Evolutionary conservation across 441 rosid genomes (phyloP), one percentile per base, ranked within the genome.

Genomic region (Euphorbia schlechtendalii): DNA sequence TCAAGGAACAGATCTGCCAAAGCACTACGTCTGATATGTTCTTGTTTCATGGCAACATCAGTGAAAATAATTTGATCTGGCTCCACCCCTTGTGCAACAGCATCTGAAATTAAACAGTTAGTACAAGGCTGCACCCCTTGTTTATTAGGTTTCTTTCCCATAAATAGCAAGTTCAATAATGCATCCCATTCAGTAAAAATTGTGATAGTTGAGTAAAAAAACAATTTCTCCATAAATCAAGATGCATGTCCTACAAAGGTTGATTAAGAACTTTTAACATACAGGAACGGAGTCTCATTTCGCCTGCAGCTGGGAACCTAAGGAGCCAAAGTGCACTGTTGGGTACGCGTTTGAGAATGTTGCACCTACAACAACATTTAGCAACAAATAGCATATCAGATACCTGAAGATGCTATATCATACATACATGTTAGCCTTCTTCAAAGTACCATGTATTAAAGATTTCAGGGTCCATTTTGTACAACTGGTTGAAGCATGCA

Each of bases 391-490:
- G 13, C 15, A 53, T 0, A 61, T 53, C 8, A 66, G 64, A 62
- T 2, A 61, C 60, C 40, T 53, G 59, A 63, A 4, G 63, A 25
- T 12, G 53, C 30, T 13, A 10, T 2, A 46, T 48, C 20, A 14
- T 22, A 54, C 43, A 49, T 7, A 17, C 3, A 27, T 27, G 25
- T 38, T 10, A 30, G 48, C 10, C 25, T 38, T 30, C 12, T 20
- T 25, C 32, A 63, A 10, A 43, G 63, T 85, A 95, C 99, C 99
- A 95, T 55, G 96, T 87, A 78, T 84, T 81, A 30, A 88, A 84
- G 64, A 92, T 84, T 63, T 89, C 99, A 66, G 98, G 99, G 82
- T 95, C 99, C 98, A 95, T 95, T 74, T 95, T 95, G 84, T 95
- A 95, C 71, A 95, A 74, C 73, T 95, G 99, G 80, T 95, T 95